A percentile compares a stretch with the other conserved stretches of the same genome.
Conservation (phyloP, 306 rosid species). For the Inga leiocalycina region DNA sequence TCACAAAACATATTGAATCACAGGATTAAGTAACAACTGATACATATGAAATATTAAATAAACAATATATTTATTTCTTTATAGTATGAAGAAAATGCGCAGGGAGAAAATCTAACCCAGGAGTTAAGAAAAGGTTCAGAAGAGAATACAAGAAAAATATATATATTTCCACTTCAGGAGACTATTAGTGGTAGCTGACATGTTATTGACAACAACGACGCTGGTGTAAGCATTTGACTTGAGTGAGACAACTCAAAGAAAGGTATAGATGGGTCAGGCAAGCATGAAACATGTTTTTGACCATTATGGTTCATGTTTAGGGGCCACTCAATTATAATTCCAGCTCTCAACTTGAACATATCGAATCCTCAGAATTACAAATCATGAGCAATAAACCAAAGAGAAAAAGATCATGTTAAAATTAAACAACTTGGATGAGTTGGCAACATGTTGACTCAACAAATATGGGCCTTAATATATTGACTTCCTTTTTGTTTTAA, state of each 20-base stretch:
- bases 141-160: neutral
- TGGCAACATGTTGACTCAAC: neutral
- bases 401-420: neutral
- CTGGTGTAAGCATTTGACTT: neutral
- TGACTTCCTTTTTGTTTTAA: neutral
- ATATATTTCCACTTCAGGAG: constrained; percentile 10
- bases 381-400: neutral
- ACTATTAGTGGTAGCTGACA: neutral
- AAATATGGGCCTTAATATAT: neutral
- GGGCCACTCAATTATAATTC: neutral
- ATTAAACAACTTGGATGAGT: neutral
- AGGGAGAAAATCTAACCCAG: neutral
- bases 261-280: neutral
- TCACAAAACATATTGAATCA: neutral
- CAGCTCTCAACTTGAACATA: neutral
- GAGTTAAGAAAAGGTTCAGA: neutral
- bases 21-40: neutral
- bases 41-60: neutral
- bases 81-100: neutral
- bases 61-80: neutral
- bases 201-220: neutral
- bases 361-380: neutral
- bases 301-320: neutral
- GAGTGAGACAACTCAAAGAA: constrained; percentile 11
- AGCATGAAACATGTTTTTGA: neutral